Evolutionary conservation across 805 yeast genomes (phyloP).

Genomic region (Kodamaea leandrae): DNA sequence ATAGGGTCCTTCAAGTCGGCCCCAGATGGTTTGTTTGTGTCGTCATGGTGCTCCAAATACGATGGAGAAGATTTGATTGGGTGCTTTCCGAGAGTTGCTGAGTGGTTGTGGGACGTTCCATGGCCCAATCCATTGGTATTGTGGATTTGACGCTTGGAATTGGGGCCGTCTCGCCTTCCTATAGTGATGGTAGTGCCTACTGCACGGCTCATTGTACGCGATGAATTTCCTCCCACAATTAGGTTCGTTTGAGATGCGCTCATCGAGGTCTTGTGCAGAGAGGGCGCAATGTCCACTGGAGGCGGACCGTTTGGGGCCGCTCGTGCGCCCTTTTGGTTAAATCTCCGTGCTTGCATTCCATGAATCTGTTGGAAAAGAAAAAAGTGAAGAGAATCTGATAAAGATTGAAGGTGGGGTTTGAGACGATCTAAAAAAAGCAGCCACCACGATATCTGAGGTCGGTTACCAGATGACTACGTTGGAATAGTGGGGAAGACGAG

Average conservation of each 20-base stretch:
- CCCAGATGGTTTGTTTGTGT: conserved; percentile 3
- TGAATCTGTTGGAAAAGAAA: background rate
- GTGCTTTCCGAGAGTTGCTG: conserved; percentile 2
- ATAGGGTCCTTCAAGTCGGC: conserved; percentile 23
- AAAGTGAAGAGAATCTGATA: background rate
- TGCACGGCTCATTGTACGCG: conserved; percentile 17
- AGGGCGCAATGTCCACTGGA: conserved; percentile 1
- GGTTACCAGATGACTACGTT: too few species aligned
- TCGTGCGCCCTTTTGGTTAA: conserved; percentile 7
- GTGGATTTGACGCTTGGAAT: background rate
- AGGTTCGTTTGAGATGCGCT: conserved; percentile 6
- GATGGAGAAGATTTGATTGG: too few species aligned
- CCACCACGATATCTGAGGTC: too few species aligned
- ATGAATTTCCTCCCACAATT: conserved; percentile 1
- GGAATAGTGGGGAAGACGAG: too few species aligned
- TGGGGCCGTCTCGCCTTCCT: conserved; percentile 14
- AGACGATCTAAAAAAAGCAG: too few species aligned
- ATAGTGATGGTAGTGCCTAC: conserved; percentile 25
- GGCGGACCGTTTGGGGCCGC: conserved; percentile 5
- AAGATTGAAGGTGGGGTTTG: background rate
- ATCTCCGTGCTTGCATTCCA: conserved; percentile 34
- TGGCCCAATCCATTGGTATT: conserved; percentile 1
- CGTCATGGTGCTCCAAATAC: too few species aligned
- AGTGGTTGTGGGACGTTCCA: background rate
- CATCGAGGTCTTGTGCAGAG: conserved; percentile 4